Evolutionary conservation across 257 asterid genomes (phyloP), one percentile per base, ranked within the genome.

Genomic region (Cordia subcordata): DNA sequence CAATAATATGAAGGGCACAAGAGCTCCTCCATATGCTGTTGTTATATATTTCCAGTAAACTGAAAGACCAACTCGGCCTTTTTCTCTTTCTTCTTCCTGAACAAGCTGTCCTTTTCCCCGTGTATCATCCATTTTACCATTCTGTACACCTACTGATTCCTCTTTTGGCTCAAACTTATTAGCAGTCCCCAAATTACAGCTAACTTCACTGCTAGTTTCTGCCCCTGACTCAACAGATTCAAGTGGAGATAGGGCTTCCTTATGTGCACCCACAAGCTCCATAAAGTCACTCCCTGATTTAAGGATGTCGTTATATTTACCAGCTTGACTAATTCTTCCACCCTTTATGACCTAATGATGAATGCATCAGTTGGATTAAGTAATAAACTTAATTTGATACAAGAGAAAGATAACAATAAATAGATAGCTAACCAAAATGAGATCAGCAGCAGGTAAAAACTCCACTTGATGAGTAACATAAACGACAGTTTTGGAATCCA

Each of bases 21-120:
- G 76, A 45, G 80, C 77, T 44, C 98, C 98, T 44, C 96, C 85
- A 49, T 81, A 88, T 12, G 94, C 96, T 4, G 80, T 78, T n/a
- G 82, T 88, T 23, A 91, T 71, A 59, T 88, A 91, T 45, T 86
- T 84, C 95, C 96, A 88, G 71, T 91, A 91, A 53, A 91, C 84
- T 12, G 82, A 66, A 39, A 85, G 45, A 21, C 95, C 92, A 53
- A 88, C 93, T 37, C 66, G 79, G 39, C 98, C 98, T 67, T 82
- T 88, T 78, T 81, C 96, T 68, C 98, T 82, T 75, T 88, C 98
- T 73, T 91, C 96, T 72, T 91, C 96, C 73, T 91, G 82, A 62
- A 91, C 94, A 54, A 91, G 87, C 72, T 88, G 95, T 37, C 77
- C 83, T 62, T 77, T 83, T 17, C 61, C 62, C 53, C 57, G 81